Evolutionary conservation across 768 basidiomycete genomes (phyloP), one percentile per base, ranked within the genome.

Genomic region (Tulasnella sp.): DNA sequence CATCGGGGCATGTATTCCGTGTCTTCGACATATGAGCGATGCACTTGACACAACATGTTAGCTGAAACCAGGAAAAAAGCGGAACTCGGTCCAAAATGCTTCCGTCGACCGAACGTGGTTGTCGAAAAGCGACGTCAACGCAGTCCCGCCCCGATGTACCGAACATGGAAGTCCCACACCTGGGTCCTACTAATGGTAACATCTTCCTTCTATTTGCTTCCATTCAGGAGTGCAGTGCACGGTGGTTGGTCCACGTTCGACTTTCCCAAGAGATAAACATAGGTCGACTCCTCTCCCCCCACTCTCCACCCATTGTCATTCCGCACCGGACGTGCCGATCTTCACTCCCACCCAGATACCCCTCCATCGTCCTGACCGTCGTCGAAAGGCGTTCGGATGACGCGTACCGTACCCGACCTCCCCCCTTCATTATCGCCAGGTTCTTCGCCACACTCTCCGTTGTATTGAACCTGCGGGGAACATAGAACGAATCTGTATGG

Each of bases 381-480:
- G 25, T 8, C 54, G 54, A 29, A 29, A n/a, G n/a, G 29, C 29
- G 29, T 58, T 58, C 54, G 54, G 54, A 58, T 58, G 54, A 58
- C n/a, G 54, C 54, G 54, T 58, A 58, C 54, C 54, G 54, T 29
- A 58, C 29, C 54, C 54, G 54, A 58, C 22, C 54, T n/a, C 29
- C 42, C 17, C 42, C 42, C 42, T 19, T 58, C 54, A 58, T 58
- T 58, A 58, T 29, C 22, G 54, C 54, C 54, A 58, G n/a, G 54
- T 58, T 58, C 54, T 58, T 58, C 54, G 54, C 54, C 54, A 58
- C 54, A 58, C 54, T 58, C 54, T 58, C 54, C 54, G 54, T 58
- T 58, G 54, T 58, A 58, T 58, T 58, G 54, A 58, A 58, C 54
- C 54, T 58, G 54, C 29, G n/a, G 54, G 14, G 42, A 17, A 9